phyloP scores from a whole-genome alignment of 2,329 filamentous ascomycete genomes.

The Pseudogymnoascus sp. region DNA sequence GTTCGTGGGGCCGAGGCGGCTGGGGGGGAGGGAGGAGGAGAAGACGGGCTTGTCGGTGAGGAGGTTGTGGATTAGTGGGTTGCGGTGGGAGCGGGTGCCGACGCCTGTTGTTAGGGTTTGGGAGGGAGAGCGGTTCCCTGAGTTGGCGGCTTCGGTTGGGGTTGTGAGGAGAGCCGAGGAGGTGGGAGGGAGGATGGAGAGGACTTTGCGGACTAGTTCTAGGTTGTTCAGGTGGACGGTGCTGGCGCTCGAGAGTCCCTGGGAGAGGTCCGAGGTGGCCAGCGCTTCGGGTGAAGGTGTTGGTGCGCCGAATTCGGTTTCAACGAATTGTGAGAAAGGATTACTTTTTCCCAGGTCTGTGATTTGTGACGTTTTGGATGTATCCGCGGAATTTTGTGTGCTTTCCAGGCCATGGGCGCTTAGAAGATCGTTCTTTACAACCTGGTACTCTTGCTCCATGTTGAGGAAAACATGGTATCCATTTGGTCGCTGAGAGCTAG shows the following conservation, averaged over 20 bases:
- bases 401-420: constrained; percentile 16
- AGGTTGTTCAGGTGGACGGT: constrained; percentile 62
- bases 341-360: not conserved
- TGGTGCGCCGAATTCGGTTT: not conserved
- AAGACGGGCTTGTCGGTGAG: constrained; percentile 90
- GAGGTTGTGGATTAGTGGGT: constrained; percentile 90
- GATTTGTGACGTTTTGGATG: not conserved
- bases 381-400: constrained; percentile 27
- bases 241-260: constrained; percentile 19
- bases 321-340: constrained; percentile 9
- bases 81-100: constrained; percentile 52
- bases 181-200: constrained; percentile 71
- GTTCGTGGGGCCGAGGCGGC: constrained; percentile 42
- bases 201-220: constrained; percentile 58
- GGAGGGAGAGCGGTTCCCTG: constrained; percentile 32
- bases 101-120: constrained; percentile 30
- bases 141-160: constrained; percentile 66
- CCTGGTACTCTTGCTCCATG: constrained; percentile 77
- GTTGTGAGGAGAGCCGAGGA: constrained; percentile 88
- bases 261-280: constrained; percentile 9
- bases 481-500: constrained; percentile 52
- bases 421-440: constrained; percentile 56
- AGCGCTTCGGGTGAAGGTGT: not conserved
- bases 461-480: constrained; percentile 82
- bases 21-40: constrained; percentile 79